A percentile compares a stretch with the other conserved stretches of the same genome.
Conservation (phyloP, 441 rosid genomes). For the Populus hybrid region DNA sequence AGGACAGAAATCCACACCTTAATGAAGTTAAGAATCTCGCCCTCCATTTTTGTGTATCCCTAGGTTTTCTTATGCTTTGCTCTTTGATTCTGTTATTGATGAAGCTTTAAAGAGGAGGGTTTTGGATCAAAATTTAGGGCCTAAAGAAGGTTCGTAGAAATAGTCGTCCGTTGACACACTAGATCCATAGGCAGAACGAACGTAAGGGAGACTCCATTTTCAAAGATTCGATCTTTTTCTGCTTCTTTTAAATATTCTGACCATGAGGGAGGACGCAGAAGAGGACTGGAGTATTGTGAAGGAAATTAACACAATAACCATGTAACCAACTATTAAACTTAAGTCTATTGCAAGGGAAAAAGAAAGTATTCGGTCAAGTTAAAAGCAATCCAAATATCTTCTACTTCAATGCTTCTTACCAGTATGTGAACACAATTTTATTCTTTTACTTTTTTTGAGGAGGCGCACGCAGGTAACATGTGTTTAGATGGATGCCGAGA, state of each 20-base stretch:
- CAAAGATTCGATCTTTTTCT: not conserved
- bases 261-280: no score
- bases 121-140: not conserved
- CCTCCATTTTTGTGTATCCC: conserved; percentile 11
- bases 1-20: conserved; percentile 42
- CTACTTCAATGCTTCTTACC: no score
- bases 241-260: not conserved
- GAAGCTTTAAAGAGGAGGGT: not conserved
- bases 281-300: no score
- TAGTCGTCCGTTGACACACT: not conserved
- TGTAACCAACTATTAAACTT: no score
- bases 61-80: not conserved
- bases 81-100: not conserved
- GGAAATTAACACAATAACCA: no score
- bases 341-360: not conserved
- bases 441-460: not conserved
- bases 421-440: not conserved
- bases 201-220: not conserved
- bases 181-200: not conserved
- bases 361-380: no score
- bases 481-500: not conserved
- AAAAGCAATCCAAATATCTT: no score
- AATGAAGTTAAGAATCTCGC: conserved; percentile 42
- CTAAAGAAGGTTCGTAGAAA: not conserved
- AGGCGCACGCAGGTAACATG: not conserved